Base-by-base conservation (phyloP, 2,329 filamentous ascomycete species). In the Pseudogymnoascus sp. region DNA sequence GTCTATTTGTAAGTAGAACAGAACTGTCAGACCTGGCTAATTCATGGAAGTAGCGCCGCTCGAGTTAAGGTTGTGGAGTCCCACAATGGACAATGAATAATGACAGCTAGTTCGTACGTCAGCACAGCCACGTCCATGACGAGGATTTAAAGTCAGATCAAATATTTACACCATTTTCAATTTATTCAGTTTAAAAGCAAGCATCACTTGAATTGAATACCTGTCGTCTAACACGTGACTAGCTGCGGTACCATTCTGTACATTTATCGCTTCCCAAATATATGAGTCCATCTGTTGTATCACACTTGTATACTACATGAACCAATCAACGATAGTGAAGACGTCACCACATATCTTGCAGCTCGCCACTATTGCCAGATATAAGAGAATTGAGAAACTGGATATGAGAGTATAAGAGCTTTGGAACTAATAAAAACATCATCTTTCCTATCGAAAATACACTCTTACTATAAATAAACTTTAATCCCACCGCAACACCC, bases 381-480 rank as follows among this genome's bases (percentile, higher is more conserved):
- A 35, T 15, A 18, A 30, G 45, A n/a, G n/a, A n/a, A n/a, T n/a
- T n/a, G n/a, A n/a, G n/a, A n/a, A n/a, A n/a, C n/a, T n/a, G n/a
- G n/a, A n/a, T n/a, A n/a, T n/a, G n/a, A n/a, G n/a, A 18, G 30
- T 52, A 37, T 57, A 33, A 57, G 28, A 57, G 26, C 52, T 57
- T 21, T 28, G 10, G n/a, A 2, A 26, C 18, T 37, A 33, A 10
- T 1, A 18, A 37, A 57, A 38, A 3, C 35, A 23, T 37, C 30
- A 57, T 37, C 30, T n/a, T n/a, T n/a, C n/a, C n/a, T n/a, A n/a
- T n/a, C n/a, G n/a, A n/a, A n/a, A n/a, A n/a, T n/a, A n/a, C n/a
- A n/a, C n/a, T 21, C 9, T 19, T 21, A 35, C 52, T 35, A 15
- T 23, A 15, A 37, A 57, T 5, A 57, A 13, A 10, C 9, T 23